Evolutionary conservation across 139 green algal species (phyloP).

Genomic region (Tetraselmis striata): DNA sequence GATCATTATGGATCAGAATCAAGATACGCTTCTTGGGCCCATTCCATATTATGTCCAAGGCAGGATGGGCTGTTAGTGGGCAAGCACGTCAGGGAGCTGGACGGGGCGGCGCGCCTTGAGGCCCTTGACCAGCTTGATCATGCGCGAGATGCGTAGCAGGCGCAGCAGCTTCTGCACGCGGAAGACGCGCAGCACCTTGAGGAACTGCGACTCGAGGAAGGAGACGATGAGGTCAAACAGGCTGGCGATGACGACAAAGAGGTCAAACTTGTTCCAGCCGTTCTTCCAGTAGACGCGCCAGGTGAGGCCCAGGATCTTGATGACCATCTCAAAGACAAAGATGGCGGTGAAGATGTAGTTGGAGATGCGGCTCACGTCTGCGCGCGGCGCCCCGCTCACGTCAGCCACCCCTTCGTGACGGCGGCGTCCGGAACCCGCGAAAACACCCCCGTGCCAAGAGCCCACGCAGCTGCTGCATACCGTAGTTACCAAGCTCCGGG

Average conservation of each 20-base stretch:
- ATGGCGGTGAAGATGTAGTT: slow-evolving; percentile 38
- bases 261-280: slow-evolving; percentile 72
- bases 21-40: too few species aligned
- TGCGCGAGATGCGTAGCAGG: slow-evolving; percentile 48
- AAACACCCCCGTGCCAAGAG: too few species aligned
- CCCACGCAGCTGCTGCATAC: too few species aligned
- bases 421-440: too few species aligned
- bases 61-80: too few species aligned
- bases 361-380: slow-evolving; percentile 1
- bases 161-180: slow-evolving; percentile 57
- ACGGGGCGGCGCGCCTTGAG: slow-evolving; percentile 32
- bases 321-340: slow-evolving; percentile 30
- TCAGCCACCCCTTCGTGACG: too few species aligned
- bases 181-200: slow-evolving; percentile 37
- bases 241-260: slow-evolving; percentile 43
- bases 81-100: too few species aligned
- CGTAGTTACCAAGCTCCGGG: too few species aligned
- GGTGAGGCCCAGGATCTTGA: slow-evolving; percentile 30
- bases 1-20: too few species aligned
- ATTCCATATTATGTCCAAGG: too few species aligned
- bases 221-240: slow-evolving; percentile 39
- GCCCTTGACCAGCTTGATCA: slow-evolving; percentile 51
- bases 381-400: too few species aligned
- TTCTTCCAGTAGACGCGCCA: slow-evolving; percentile 27
- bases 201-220: slow-evolving; percentile 9